phyloP scores from a whole-genome alignment of 106 monocot species.

The Acorus calamus region DNA sequence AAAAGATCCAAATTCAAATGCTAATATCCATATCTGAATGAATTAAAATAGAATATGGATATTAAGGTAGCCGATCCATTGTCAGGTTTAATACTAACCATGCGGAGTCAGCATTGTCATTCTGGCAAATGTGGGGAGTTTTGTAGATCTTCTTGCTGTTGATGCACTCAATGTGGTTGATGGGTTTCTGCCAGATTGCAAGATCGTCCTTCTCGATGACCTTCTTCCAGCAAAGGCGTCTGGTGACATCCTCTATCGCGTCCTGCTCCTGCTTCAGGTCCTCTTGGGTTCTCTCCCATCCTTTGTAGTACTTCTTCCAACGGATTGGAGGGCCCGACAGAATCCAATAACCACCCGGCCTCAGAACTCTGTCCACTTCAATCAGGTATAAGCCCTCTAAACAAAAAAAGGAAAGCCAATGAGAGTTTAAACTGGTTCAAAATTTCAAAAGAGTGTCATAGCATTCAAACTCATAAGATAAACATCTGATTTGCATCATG shows the following conservation, averaged over 20 bases:
- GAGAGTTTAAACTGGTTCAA: no score
- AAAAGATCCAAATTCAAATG: no score
- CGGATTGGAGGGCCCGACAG: conserved; percentile 6
- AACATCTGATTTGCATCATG: no score
- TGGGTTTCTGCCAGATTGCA: conserved; percentile 2
- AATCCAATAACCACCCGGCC: conserved; percentile 8
- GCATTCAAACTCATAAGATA: no score
- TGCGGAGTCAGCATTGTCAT: no score
- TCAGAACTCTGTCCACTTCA: conserved; percentile 6
- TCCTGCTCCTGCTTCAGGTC: conserved; percentile 8
- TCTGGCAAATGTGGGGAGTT: conserved; percentile 2
- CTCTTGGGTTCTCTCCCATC: conserved; percentile 2
- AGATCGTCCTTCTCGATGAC: conserved; percentile 5
- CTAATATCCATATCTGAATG: no score
- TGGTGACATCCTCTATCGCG: not conserved
- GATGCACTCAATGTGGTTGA: conserved; percentile 5
- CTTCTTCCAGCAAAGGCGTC: conserved; percentile 6
- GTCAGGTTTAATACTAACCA: no score
- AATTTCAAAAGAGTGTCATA: no score
- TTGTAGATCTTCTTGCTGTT: not conserved
- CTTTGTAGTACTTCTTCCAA: conserved; percentile 1
- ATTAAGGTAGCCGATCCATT: no score
- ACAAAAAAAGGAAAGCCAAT: no score
- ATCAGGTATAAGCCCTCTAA: conserved; percentile 3
- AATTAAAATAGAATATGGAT: no score